Evolutionary conservation across 2,329 filamentous ascomycete genomes (phyloP).

Genomic region (Diaporthe humulicola): DNA sequence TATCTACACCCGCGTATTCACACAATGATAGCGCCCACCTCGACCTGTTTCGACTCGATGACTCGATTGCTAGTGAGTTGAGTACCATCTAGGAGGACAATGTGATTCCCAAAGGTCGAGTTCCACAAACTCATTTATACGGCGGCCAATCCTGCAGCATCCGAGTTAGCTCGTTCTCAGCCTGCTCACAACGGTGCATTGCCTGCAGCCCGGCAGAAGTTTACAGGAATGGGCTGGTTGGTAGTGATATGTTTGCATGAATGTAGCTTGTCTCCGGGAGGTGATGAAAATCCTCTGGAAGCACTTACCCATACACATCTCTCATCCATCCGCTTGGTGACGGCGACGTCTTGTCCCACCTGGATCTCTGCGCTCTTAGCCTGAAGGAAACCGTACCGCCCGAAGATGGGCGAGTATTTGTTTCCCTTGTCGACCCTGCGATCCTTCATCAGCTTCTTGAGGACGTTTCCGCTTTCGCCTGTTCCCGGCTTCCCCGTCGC

Average conservation of each 20-base stretch:
- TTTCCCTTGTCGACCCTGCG: conserved; percentile 77
- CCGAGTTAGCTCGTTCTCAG: not conserved
- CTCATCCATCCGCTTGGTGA: conserved; percentile 56
- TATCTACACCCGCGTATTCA: not conserved
- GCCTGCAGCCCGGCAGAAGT: no score
- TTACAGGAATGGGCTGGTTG: no score
- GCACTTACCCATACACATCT: conserved; percentile 32
- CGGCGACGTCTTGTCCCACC: conserved; percentile 69
- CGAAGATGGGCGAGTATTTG: conserved; percentile 79
- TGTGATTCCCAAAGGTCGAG: no score
- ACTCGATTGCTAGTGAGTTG: not conserved
- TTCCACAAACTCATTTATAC: conserved; percentile 26
- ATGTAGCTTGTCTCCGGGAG: not conserved
- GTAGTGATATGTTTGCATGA: not conserved
- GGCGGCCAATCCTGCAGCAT: conserved; percentile 35
- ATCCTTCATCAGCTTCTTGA: conserved; percentile 79
- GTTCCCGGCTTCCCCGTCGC: conserved; percentile 69
- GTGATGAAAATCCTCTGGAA: not conserved
- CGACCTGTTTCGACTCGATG: not conserved
- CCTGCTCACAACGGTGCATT: not conserved
- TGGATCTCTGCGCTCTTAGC: conserved; percentile 53
- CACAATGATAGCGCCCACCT: not conserved
- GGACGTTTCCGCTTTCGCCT: conserved; percentile 69
- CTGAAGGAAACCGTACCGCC: conserved; percentile 76
- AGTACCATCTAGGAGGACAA: not conserved